Percentiles rank a stretch among this genome's conserved stretches.
phyloP scores from a whole-genome alignment of 2,329 filamentous ascomycete species.

The Acephala macrosclerotiorum region DNA sequence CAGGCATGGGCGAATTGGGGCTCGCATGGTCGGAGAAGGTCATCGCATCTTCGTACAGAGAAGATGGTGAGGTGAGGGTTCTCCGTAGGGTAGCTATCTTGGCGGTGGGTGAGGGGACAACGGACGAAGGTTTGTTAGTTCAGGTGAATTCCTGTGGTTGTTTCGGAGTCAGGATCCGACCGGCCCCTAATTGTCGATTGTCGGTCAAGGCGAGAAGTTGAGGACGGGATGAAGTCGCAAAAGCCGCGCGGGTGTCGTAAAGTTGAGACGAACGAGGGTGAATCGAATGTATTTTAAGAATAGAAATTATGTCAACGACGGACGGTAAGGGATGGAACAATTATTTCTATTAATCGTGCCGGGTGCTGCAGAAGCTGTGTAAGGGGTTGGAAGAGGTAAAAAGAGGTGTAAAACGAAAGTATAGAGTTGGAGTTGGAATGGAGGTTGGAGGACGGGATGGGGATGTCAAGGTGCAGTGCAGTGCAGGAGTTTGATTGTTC shows the following conservation, averaged over 20 bases:
- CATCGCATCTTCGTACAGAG: constrained; percentile 42
- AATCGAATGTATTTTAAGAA: constrained; percentile 5
- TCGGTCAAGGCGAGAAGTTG: not conserved
- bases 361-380: constrained; percentile 30
- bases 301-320: constrained; percentile 19
- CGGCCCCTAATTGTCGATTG: constrained; percentile 1
- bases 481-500: constrained; percentile 2
- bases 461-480: not conserved
- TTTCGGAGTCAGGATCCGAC: constrained; percentile 5
- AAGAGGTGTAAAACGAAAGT: constrained; percentile 6
- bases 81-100: constrained; percentile 44
- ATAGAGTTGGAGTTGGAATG: constrained; percentile 1
- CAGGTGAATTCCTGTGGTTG: not conserved
- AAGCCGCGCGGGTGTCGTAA: constrained; percentile 13
- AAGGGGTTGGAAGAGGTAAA: not conserved
- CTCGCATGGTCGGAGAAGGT: constrained; percentile 37
- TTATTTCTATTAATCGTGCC: constrained; percentile 11
- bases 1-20: constrained; percentile 51
- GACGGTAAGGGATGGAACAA: constrained; percentile 16
- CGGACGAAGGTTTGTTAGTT: too few species aligned
- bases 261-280: constrained; percentile 9
- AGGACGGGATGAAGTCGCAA: constrained; percentile 17
- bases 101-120: constrained; percentile 34
- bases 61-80: constrained; percentile 33
- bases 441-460: not conserved